These are phyloP conservation scores for Suhomyces chickasaworum DNA, from an alignment of 1,139 yeast species.

Conservation along the genomic window DNA sequence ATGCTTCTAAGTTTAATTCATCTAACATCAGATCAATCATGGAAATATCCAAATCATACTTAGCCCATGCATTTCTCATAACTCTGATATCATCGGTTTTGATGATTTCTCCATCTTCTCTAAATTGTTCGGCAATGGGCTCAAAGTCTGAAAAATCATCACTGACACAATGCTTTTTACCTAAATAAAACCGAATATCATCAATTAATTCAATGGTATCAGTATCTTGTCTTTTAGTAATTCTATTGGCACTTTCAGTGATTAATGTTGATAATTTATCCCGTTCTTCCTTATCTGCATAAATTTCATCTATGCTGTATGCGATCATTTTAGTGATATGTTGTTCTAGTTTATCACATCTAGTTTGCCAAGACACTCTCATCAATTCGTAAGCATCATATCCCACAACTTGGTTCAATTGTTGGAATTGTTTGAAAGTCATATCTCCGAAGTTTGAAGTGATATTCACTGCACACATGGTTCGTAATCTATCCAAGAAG, in stretches of 20 bases:
- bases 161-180: constrained; percentile 45
- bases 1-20: constrained; percentile 49
- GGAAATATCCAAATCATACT: constrained; percentile 38
- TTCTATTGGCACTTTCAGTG: constrained; percentile 56
- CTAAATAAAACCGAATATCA: constrained; percentile 69
- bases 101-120: constrained; percentile 16
- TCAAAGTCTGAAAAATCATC: constrained; percentile 36
- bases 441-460: constrained; percentile 39
- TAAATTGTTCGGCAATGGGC: constrained; percentile 18
- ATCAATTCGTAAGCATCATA: constrained; percentile 57
- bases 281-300: constrained; percentile 31
- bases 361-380: constrained; percentile 66
- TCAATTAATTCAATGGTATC: constrained; percentile 81
- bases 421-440: constrained; percentile 23
- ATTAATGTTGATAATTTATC: constrained; percentile 26
- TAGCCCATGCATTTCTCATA: constrained; percentile 28
- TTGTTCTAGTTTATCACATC: constrained; percentile 66
- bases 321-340: constrained; percentile 64
- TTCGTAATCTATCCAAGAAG: constrained; percentile 62
- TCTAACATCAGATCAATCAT: constrained; percentile 48
- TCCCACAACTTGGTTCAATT: constrained; percentile 25
- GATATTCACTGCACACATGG: constrained; percentile 63
- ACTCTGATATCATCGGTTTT: constrained; percentile 32
- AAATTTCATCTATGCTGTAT: constrained; percentile 42
- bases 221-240: constrained; percentile 63